Base-by-base conservation (phyloP, 495 filamentous ascomycete species). In the Neurospora discreta region DNA sequence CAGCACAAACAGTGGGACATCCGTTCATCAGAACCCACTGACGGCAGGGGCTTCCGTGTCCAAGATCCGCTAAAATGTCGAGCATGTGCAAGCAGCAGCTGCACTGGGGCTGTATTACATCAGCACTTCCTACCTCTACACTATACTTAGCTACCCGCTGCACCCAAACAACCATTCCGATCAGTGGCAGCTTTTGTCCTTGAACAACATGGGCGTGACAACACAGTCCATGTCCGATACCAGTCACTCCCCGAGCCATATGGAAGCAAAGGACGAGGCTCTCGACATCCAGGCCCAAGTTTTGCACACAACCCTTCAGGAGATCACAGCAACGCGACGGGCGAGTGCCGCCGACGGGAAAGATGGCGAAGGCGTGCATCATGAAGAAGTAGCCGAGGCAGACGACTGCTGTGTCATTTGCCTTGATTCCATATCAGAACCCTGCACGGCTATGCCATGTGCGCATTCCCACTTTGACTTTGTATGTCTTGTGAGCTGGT, bases 391-490 rank as follows among this genome's bases (percentile, higher is more conserved):
- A 40, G 33, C 74, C n/a, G 74, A 13, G 46, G 26, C 69, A 70
- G 41, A 71, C 68, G 71, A 81, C 60, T 84, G 82, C 77, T 92
- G 90, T 78, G 88, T 90, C 70, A 90, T 92, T 77, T 97, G 94
- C 78, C 87, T 97, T 68, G 90, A 94, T 71, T 77, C 81, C 65
- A 84, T 97, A 79, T 88, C 89, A 6, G 92, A 95, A 75, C 82
- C 88, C 43, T 91, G 90, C 71, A 81, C 89, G 20, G 88, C 91
- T 5, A 81, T 86, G 43, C 92, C 93, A 20, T 97, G 94, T 85
- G 84, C 85, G 23, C 94, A 97, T 84, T 79, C 86, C 67, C 89
- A 88, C 75, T 97, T 95, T 78, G 93, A 97, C 81, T 94, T 93
- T 78, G 76, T 93, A 15, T 97, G 94, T 76, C 87, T 97, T 11